Evolutionary conservation across 2,329 filamentous ascomycete species (phyloP).

Genomic region (Pestalotiopsis sp.): DNA sequence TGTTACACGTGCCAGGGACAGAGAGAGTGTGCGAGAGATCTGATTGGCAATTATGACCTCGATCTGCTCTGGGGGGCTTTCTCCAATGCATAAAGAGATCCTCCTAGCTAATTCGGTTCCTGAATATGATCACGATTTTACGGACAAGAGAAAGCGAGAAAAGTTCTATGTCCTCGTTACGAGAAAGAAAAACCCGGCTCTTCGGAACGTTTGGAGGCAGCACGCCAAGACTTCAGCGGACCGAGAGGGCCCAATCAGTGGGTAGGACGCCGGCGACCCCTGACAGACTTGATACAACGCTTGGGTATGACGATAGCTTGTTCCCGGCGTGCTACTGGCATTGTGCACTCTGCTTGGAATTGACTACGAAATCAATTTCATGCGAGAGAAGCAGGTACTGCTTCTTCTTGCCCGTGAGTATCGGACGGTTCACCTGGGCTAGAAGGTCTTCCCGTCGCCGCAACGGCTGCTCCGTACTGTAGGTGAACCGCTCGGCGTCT

Average conservation of each 20-base stretch:
- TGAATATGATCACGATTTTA: background rate
- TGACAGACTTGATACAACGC: constrained; percentile 11
- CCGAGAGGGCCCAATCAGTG: constrained; percentile 6
- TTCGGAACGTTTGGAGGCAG: constrained; percentile 7
- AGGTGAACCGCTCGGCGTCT: background rate
- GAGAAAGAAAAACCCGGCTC: background rate
- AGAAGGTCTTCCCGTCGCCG: background rate
- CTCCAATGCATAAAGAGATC: background rate
- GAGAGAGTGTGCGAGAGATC: background rate
- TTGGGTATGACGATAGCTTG: constrained; percentile 8
- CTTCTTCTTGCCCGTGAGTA: background rate
- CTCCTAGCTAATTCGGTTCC: background rate
- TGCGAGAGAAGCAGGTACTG: background rate
- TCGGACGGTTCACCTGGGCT: background rate
- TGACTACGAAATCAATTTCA: constrained; percentile 20
- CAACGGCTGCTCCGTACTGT: background rate
- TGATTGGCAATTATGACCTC: background rate
- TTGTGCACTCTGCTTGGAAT: constrained; percentile 3
- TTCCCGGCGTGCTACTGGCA: background rate
- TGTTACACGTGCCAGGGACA: background rate
- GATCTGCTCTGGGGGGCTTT: background rate
- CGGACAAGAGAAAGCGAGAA: background rate
- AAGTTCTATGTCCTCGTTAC: background rate
- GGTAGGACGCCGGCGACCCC: background rate
- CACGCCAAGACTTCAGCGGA: constrained; percentile 4